Evolutionary conservation across 2,329 filamentous ascomycete genomes (phyloP), one percentile per base, ranked within the genome.

Genomic region (Sphaerostilbella broomeana): DNA sequence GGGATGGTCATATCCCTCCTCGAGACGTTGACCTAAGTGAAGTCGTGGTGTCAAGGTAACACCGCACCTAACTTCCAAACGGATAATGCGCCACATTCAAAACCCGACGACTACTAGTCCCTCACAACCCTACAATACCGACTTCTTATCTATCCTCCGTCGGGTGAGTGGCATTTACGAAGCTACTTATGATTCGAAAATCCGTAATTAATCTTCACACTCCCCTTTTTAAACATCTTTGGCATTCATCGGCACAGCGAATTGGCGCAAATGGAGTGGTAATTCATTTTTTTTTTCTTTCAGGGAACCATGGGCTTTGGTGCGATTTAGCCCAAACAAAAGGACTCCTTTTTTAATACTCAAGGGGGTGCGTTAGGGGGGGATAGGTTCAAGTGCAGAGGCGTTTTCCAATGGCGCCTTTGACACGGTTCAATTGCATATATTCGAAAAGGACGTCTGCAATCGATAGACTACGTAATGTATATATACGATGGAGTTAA

Each of bases 21-120:
- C 56, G 61, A 47, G 64, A 70, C 39, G 63, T 65, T 36, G 68
- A 70, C 43, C 49, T 71, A 11, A 65, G 61, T 43, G 68, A 71
- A 40, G 65, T 72, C 18, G 64, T 67, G 19, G 61, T 70, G 25
- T 53, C 61, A 28, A 57, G 66, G 45, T 67, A 30, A 44, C 18
- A 26, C 30, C 11, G 32, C 24, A 29, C 31, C 20, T 28, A 24
- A 24, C 34, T 31, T 40, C 38, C 13, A 18, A 24, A 29, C 22
- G 12, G 27, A 38, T 28, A 19, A 43, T 42, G 26, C 15, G 16
- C 34, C 5, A 21, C 13, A 11, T 18, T 27, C 34, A 39, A 39
- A n/a, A 39, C 35, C 48, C 36, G n/a, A n/a, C n/a, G n/a, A n/a
- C n/a, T n/a, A n/a, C n/a, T n/a, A n/a, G n/a, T n/a, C n/a, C n/a